phyloP scores from a whole-genome alignment of 2,329 filamentous ascomycete genomes.

The Huntiella savannae region DNA sequence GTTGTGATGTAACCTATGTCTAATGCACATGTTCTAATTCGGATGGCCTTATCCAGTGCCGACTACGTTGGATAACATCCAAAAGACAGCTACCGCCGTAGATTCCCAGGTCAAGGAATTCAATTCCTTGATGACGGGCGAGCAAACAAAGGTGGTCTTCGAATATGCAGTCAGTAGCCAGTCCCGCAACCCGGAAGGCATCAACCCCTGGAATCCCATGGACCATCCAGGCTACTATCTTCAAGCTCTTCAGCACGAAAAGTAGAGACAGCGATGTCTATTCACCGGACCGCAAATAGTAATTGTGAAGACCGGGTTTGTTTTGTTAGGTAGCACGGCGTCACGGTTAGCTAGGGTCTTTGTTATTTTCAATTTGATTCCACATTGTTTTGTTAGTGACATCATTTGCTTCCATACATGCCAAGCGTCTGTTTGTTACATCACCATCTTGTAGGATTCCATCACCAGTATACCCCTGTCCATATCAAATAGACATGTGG shows the following conservation, averaged over 20 bases:
- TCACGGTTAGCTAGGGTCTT: not conserved
- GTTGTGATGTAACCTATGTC: not conserved
- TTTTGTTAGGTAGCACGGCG: not conserved
- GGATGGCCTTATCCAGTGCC: conserved; percentile 18
- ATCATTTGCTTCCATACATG: too few relatives aligned
- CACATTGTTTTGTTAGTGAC: not conserved
- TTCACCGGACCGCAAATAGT: not conserved
- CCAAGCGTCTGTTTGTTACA: too few relatives aligned
- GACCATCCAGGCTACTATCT: conserved; percentile 39
- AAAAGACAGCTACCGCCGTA: conserved; percentile 2
- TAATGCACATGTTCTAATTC: not conserved
- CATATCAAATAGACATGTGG: not conserved
- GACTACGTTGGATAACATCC: conserved; percentile 25
- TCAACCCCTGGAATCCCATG: conserved; percentile 38
- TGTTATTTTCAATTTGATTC: not conserved
- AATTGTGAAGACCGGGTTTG: not conserved
- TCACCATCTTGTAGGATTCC: too few relatives aligned
- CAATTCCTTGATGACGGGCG: conserved; percentile 25
- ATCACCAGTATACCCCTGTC: too few relatives aligned
- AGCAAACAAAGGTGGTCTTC: conserved; percentile 30
- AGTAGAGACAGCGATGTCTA: not conserved
- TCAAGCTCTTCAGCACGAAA: not conserved
- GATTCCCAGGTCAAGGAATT: conserved; percentile 26
- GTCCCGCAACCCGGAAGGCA: conserved; percentile 33
- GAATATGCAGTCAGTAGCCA: conserved; percentile 33